Base-by-base conservation (phyloP, 2,329 filamentous ascomycete genomes). In the Botrytis porri region DNA sequence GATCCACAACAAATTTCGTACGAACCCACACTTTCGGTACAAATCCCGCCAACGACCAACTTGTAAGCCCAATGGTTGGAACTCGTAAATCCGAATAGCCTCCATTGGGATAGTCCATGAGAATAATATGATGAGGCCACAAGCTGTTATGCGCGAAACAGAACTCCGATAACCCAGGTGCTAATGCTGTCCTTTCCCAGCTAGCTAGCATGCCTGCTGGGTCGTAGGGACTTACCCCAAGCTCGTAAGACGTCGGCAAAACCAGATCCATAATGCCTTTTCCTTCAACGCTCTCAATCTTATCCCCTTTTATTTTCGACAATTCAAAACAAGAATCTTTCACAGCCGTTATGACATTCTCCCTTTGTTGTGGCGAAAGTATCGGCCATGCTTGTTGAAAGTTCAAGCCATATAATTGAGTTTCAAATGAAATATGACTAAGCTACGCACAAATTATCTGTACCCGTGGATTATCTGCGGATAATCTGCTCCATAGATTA, bases 221-320 rank as follows among this genome's bases (percentile, higher is more conserved):
- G 25, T 37, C n/a, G 10, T 37, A 60, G 0, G 20, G 12, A 1
- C 14, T 39, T 25, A 5, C 7, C 4, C 7, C 39, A 2, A 8
- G 6, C 37, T 39, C 0, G 35, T 9, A 18, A 9, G 3, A 1
- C n/a, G 10, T 0, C 14, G 61, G 22, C 22, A 64, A 0, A 18
- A 0, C 1, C 4, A 0, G 0, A 43, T 64, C 61, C 0, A 12
- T 0, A 3, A 41, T 5, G 18, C 61, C 39, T 35, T 65, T 65
- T 14, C 39, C 62, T 10, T 65, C 62, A 2, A 65, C 5, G 16
- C 5, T 35, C 7, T 10, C 62, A 9, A 65, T 65, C 3, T 14
- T 65, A 0, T 45, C 25, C 5, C 37, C 41, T 4, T 6, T 45
- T 22, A 65, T 43, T 6, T 45, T 45, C 16, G 14, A 20, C 35